A percentile compares a stretch with the other conserved stretches of the same genome.
Conservation (phyloP, 192 early-diverging fungal genomes). For the Rhizophlyctis rosea region DNA sequence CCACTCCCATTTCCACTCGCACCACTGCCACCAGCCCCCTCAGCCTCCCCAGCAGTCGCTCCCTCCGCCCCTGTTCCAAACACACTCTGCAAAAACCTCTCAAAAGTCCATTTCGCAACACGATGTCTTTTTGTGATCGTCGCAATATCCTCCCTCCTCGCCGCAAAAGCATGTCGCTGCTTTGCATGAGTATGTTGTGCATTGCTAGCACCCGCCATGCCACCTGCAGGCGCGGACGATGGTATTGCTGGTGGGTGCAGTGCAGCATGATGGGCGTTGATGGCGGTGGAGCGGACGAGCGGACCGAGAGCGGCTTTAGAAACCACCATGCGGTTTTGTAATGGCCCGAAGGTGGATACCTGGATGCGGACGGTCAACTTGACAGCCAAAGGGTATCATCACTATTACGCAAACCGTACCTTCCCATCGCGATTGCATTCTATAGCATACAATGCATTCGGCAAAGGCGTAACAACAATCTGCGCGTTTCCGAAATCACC, state of each 20-base stretch:
- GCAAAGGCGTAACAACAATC: slow-evolving; percentile 83
- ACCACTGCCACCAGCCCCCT: background rate
- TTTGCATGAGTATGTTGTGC: slow-evolving; percentile 27
- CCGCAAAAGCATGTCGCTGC: slow-evolving; percentile 56
- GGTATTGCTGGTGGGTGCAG: background rate
- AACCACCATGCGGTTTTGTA: slow-evolving; percentile 51
- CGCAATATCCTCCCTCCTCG: slow-evolving; percentile 54
- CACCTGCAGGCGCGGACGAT: background rate
- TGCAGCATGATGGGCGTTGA: slow-evolving; percentile 15
- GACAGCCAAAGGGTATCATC: too few species aligned
- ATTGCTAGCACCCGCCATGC: background rate
- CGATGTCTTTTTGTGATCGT: slow-evolving; percentile 58
- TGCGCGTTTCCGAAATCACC: slow-evolving; percentile 98
- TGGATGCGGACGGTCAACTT: slow-evolving; percentile 3
- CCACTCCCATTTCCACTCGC: background rate
- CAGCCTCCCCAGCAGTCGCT: background rate
- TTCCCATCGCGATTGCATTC: slow-evolving; percentile 60
- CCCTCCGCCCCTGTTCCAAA: slow-evolving; percentile 22
- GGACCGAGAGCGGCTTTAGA: slow-evolving; percentile 68
- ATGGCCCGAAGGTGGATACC: slow-evolving; percentile 76
- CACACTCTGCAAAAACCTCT: slow-evolving; percentile 37
- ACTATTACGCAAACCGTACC: too few species aligned
- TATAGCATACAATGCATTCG: slow-evolving; percentile 62
- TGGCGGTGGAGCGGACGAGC: background rate
- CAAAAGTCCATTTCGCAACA: slow-evolving; percentile 52